phyloP scores from a whole-genome alignment of 2,329 filamentous ascomycete genomes.

The Fusarium dimerum region DNA sequence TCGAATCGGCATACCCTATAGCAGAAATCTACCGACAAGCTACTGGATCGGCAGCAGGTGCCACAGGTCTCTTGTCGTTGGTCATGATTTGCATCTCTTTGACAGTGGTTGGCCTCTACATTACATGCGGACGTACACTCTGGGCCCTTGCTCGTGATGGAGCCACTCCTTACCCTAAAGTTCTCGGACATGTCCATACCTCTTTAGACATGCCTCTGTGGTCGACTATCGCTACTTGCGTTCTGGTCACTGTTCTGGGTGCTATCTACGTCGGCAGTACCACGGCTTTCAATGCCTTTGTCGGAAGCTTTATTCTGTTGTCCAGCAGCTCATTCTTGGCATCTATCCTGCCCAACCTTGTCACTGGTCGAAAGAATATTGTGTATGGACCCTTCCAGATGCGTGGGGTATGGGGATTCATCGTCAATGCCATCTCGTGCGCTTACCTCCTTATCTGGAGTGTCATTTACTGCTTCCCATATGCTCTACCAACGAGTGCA shows the following conservation, averaged over 20 bases:
- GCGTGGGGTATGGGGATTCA: slow-evolving; percentile 47
- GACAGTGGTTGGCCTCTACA: slow-evolving; percentile 38
- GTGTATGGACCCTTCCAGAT: slow-evolving; percentile 61
- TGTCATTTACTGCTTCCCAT: slow-evolving; percentile 65
- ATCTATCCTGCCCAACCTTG: slow-evolving; percentile 60
- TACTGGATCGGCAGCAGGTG: slow-evolving; percentile 51
- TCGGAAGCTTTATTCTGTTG: slow-evolving; percentile 49
- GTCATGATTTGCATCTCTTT: slow-evolving; percentile 40
- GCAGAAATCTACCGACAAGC: slow-evolving; percentile 66
- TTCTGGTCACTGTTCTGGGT: slow-evolving; percentile 54
- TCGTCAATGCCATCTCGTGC: slow-evolving; percentile 53
- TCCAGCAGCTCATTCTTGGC: slow-evolving; percentile 53
- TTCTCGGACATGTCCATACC: slow-evolving; percentile 32
- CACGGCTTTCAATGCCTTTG: slow-evolving; percentile 68
- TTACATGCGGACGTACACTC: slow-evolving; percentile 41
- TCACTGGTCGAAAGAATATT: slow-evolving; percentile 40
- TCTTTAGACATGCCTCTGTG: slow-evolving; percentile 38
- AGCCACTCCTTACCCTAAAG: slow-evolving; percentile 35
- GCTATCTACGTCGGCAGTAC: slow-evolving; percentile 66
- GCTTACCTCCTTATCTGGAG: slow-evolving; percentile 61
- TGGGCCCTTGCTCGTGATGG: slow-evolving; percentile 44
- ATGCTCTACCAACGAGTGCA: slow-evolving; percentile 44
- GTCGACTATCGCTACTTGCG: slow-evolving; percentile 51
- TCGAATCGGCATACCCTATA: slow-evolving; percentile 59
- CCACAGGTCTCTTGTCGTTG: slow-evolving; percentile 50